These are phyloP conservation scores for Krasilnikovozyma curviuscula DNA, from an alignment of 768 basidiomycete species.

Conservation along the genomic window DNA sequence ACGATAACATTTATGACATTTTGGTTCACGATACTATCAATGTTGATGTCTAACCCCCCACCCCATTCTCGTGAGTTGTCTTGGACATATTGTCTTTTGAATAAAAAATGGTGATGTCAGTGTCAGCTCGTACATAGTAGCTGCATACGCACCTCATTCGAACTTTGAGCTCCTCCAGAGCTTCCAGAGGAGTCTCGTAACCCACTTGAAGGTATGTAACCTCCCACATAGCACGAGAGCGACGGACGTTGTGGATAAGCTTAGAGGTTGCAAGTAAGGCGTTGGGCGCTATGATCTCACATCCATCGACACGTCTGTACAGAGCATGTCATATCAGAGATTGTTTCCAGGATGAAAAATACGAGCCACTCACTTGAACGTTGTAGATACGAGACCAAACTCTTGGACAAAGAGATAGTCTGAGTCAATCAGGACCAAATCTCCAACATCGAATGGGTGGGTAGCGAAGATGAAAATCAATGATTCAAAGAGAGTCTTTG, in stretches of 20 bases:
- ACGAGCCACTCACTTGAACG: neutral
- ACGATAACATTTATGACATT: conserved; percentile 45
- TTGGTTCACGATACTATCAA: conserved; percentile 54
- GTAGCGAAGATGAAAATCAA: conserved; percentile 71
- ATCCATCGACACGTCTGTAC: conserved; percentile 60
- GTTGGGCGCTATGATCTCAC: conserved; percentile 62
- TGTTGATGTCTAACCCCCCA: conserved; percentile 20
- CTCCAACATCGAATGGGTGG: conserved; percentile 69
- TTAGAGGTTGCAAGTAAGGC: conserved; percentile 49
- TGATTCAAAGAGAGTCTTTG: conserved; percentile 58
- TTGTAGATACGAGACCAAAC: conserved; percentile 26
- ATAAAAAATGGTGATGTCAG: too few relatives aligned
- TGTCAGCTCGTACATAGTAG: too few relatives aligned
- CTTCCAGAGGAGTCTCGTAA: conserved; percentile 51
- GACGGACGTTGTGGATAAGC: conserved; percentile 43
- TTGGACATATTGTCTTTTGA: conserved; percentile 39
- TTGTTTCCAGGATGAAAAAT: too few relatives aligned
- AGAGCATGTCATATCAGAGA: too few relatives aligned
- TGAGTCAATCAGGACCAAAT: conserved; percentile 62
- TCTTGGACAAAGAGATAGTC: conserved; percentile 45
- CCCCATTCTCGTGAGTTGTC: conserved; percentile 53
- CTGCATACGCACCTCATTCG: too few relatives aligned
- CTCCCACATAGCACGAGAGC: conserved; percentile 36
- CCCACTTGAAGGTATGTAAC: conserved; percentile 45
- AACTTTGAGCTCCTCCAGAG: conserved; percentile 43